Evolutionary conservation across 768 basidiomycete genomes (phyloP).

Genomic region (Cystofilobasidium ferigula): DNA sequence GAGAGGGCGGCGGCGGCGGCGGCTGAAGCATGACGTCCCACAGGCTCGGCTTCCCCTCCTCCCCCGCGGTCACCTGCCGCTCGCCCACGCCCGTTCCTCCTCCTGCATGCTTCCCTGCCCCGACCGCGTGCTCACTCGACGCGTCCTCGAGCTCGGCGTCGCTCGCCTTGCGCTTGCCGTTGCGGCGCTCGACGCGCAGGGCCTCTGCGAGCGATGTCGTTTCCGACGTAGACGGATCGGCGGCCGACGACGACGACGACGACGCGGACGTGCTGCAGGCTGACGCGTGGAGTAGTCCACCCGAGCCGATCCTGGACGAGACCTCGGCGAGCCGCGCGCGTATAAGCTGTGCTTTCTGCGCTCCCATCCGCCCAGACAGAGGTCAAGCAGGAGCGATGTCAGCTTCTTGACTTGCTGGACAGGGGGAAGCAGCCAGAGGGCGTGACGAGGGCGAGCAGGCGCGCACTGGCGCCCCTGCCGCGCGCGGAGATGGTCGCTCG

Average conservation of each 20-base stretch:
- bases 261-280: not conserved
- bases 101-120: not conserved
- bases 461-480: too few species aligned
- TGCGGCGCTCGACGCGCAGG: not conserved
- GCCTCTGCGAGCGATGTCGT: not conserved
- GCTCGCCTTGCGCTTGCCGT: not conserved
- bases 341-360: conserved; percentile 6
- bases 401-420: too few species aligned
- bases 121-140: not conserved
- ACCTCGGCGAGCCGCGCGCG: conserved; percentile 4
- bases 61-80: too few species aligned
- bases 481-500: too few species aligned
- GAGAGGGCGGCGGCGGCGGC: not conserved
- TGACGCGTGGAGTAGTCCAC: not conserved
- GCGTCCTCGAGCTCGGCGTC: not conserved
- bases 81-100: not conserved
- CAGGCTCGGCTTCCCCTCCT: conserved; percentile 5
- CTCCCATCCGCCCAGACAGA: not conserved
- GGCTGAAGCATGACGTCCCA: conserved; percentile 17
- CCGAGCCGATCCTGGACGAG: not conserved
- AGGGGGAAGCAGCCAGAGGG: too few species aligned
- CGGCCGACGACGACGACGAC: not conserved
- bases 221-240: too few species aligned
- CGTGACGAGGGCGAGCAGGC: not conserved
- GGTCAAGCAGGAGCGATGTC: too few species aligned